Conservation (phyloP, 2,329 filamentous ascomycete species). For the Helotiales sp. region DNA sequence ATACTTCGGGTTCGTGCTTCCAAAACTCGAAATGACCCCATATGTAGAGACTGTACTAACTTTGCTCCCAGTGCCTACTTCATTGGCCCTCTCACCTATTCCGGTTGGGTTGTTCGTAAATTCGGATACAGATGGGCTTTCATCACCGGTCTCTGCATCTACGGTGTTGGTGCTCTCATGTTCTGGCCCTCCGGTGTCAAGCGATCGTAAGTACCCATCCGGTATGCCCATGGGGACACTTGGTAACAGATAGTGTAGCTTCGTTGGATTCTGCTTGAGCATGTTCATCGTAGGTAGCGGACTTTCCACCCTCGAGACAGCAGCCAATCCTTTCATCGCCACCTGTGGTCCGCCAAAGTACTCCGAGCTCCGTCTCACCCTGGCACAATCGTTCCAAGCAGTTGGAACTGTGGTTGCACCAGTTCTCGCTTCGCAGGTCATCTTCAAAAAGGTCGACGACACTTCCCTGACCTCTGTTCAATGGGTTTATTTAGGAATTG, state of each 20-base stretch:
- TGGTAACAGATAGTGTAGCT: constrained; percentile 20
- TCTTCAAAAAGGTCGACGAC: constrained; percentile 63
- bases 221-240: fast-evolving
- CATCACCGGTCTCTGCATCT: constrained; percentile 75
- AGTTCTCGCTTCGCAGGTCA: constrained; percentile 69
- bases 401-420: constrained; percentile 75
- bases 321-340: constrained; percentile 73
- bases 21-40: neutral
- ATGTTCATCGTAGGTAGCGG: constrained; percentile 76
- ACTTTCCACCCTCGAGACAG: constrained; percentile 76
- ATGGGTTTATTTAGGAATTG: constrained; percentile 83
- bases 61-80: constrained; percentile 62
- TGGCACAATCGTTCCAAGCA: constrained; percentile 77
- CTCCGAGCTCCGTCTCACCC: constrained; percentile 73
- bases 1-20: constrained; percentile 56
- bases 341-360: constrained; percentile 73
- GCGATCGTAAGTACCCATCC: constrained; percentile 29
- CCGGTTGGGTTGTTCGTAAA: constrained; percentile 72
- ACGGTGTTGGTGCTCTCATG: constrained; percentile 76
- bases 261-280: constrained; percentile 38
- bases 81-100: constrained; percentile 66
- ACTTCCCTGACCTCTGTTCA: constrained; percentile 72
- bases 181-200: constrained; percentile 79
- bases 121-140: constrained; percentile 80
- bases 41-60: neutral